Percentiles rank a stretch among this genome's conserved stretches.
phyloP scores from a whole-genome alignment of 2,329 filamentous ascomycete genomes.

The Aaosphaeria arxii region DNA sequence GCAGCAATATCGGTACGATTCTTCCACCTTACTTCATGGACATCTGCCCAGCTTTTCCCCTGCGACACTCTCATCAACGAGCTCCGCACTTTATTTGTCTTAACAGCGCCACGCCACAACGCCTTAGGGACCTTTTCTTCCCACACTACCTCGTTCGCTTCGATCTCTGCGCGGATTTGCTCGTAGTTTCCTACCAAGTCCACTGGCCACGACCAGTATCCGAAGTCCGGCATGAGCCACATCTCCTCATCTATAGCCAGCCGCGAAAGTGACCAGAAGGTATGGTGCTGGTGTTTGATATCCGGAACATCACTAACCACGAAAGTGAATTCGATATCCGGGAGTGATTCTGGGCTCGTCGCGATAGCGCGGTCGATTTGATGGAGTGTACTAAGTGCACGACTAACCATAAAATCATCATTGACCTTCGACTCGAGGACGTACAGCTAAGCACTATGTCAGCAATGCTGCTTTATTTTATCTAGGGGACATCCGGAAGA shows the following conservation, averaged over 20 bases:
- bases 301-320: constrained; percentile 30
- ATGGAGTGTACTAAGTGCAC: background rate
- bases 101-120: constrained; percentile 31
- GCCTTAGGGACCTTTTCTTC: constrained; percentile 31
- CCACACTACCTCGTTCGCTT: constrained; percentile 25
- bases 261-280: constrained; percentile 29
- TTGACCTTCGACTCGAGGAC: background rate
- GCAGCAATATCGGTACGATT: constrained; percentile 45
- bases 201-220: constrained; percentile 36
- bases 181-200: constrained; percentile 25
- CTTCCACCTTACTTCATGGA: constrained; percentile 30
- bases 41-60: constrained; percentile 31
- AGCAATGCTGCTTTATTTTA: background rate
- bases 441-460: background rate
- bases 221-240: constrained; percentile 35
- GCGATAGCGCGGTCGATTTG: background rate
- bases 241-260: constrained; percentile 27
- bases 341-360: constrained; percentile 18
- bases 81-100: constrained; percentile 27
- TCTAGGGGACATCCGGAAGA: background rate
- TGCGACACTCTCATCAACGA: constrained; percentile 25
- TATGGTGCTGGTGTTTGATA: background rate
- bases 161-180: constrained; percentile 25
- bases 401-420: background rate
- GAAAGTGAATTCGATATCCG: constrained; percentile 33